Conservation (phyloP, 192 early-diverging fungal species). For the Backusella parvicylindrica region DNA sequence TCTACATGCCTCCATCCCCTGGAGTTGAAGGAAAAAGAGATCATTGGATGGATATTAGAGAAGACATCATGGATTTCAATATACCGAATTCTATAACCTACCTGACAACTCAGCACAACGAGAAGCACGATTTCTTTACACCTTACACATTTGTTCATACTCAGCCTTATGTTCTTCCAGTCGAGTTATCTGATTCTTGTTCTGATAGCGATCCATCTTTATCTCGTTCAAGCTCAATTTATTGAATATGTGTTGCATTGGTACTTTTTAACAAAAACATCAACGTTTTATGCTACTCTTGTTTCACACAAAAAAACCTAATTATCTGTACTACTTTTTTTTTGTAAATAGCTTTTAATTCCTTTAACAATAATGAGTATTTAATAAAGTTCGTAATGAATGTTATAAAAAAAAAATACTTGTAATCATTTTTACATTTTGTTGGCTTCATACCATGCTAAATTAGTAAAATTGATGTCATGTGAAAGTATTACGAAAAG, state of each 20-base stretch:
- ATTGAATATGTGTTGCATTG: not conserved
- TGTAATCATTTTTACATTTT: not conserved
- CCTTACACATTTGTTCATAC: not conserved
- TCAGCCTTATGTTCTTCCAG: not conserved
- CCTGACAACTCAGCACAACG: not conserved
- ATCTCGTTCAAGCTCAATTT: not conserved
- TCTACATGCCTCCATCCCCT: slow-evolving; percentile 26
- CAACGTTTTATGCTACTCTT: not conserved
- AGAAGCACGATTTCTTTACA: slow-evolving; percentile 21
- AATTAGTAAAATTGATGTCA: not conserved
- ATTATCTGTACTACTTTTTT: not conserved
- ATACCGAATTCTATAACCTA: not conserved
- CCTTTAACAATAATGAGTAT: not conserved
- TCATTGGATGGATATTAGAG: slow-evolving; percentile 8
- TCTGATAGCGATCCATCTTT: not conserved
- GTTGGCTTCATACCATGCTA: not conserved
- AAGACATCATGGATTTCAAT: slow-evolving; percentile 8
- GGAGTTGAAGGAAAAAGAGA: slow-evolving; percentile 10
- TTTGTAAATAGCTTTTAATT: not conserved
- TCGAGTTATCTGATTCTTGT: not conserved
- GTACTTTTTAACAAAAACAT: not conserved
- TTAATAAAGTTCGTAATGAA: not conserved
- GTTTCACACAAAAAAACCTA: not conserved
- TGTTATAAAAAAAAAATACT: not conserved
- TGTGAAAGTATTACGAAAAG: not conserved